Base-by-base conservation (phyloP, 306 rosid species). In the Trifolium repens region DNA sequence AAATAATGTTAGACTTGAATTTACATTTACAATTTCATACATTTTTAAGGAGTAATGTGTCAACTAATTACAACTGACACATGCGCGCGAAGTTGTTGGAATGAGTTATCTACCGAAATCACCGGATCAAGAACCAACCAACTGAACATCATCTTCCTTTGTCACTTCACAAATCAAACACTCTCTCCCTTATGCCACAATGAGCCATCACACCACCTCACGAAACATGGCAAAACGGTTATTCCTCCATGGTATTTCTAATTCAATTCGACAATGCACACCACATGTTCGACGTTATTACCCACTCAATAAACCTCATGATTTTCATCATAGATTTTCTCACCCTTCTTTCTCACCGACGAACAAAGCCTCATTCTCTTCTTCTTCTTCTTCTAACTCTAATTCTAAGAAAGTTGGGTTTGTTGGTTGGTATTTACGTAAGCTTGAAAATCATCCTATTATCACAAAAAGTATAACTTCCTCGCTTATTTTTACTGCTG, bases 341-440 rank as follows among this genome's bases (percentile, higher is more conserved):
- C 65, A n/a, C 61, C 74, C 66, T 69, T 63, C 69, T 63, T 3
- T 5, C 50, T 44, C 49, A 46, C 52, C 15, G 13, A 46, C 6
- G 35, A 4, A 14, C 42, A 26, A 52, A 37, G 8, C 40, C 1
- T 24, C 79, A 37, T 57, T 67, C 83, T 1, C 82, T n/a, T 69
- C 74, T 40, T 1, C 82, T n/a, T 69, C 74, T 40, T 74, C 9
- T 67, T 10, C 69, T 64, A 11, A 11, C 3, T 9, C 46, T 2
- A 43, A 43, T 16, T 13, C 16, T 13, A 46, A 46, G 16, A 86
- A 81, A 50, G 11, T 75, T 50, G 89, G 89, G 6, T 80, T 91
- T 65, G 83, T 87, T 12, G 82, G 78, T 26, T 91, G 97, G 97
- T 91, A 87, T 67, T 66, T 91, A 68, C 71, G 86, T 52, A 81